Conservation (phyloP, 306 rosid genomes). For the Pueraria montana region DNA sequence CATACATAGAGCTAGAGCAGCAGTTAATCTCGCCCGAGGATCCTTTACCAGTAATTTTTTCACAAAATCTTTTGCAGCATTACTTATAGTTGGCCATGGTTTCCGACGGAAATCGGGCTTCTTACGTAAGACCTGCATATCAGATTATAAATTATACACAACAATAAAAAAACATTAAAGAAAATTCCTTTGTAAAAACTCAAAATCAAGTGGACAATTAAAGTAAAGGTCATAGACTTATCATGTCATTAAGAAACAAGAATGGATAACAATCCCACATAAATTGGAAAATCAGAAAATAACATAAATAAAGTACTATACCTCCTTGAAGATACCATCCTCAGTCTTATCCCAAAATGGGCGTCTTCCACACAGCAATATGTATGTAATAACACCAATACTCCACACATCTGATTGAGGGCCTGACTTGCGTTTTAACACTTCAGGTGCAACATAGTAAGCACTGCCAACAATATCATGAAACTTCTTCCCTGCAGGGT, state of each 20-base stretch:
- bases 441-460: constrained; percentile 96
- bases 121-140: constrained; percentile 71
- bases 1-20: constrained; percentile 94
- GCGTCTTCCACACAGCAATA: constrained; percentile 89
- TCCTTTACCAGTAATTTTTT: constrained; percentile 84
- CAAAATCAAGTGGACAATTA: background rate
- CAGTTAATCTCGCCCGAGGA: constrained; percentile 84
- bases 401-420: constrained; percentile 98
- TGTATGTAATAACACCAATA: constrained; percentile 91
- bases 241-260: background rate
- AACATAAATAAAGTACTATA: constrained; percentile 49
- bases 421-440: constrained; percentile 87
- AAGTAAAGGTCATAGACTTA: background rate
- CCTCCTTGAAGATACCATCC: constrained; percentile 96
- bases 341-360: constrained; percentile 98
- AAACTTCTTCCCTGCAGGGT: constrained; percentile 76
- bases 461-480: constrained; percentile 96
- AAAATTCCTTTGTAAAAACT: background rate
- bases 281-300: constrained; percentile 32
- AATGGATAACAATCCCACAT: constrained; percentile 19
- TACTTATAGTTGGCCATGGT: constrained; percentile 82
- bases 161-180: constrained; percentile 3
- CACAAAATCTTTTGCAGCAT: constrained; percentile 81
- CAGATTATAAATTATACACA: constrained; percentile 7
- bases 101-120: constrained; percentile 89